Evolutionary conservation across 2,329 filamentous ascomycete species (phyloP), one percentile per base, ranked within the genome.

Genomic region (Ascochyta clinopodiicola): DNA sequence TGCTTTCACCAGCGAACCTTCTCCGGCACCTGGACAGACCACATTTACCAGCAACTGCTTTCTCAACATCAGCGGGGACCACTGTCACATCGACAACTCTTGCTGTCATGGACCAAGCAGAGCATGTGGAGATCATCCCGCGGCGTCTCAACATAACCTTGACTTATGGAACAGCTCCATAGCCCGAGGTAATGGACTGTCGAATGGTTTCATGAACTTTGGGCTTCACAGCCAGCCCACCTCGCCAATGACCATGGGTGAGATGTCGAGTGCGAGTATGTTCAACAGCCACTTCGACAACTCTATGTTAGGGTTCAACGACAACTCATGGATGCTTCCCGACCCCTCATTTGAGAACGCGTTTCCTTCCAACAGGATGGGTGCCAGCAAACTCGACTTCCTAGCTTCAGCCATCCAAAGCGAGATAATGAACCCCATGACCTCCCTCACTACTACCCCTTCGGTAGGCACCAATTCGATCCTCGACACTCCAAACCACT

Each of bases 31-130:
- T 27, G 61, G 63, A 2, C 60, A 60, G n/a, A 27, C 56, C 6
- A 45, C 40, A 15, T 63, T 64, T 21, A 35, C 58, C 19, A 61
- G 63, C 29, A 60, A 63, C 17, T 75, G 70, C 53, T 70, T 66
- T 52, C 60, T 73, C 13, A 66, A 71, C 36, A 66, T 72, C 22
- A 61, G 67, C 9, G 63, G 60, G 1, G 72, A 72, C 22, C 71
- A 75, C 52, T 75, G 72, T 61, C 72, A 75, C 48, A 66, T 72
- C 25, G 67, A 71, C 54, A 70, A 73, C 44, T 68, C 71, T 13
- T 75, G 72, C 44, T 75, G 72, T 44, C 72, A 75, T 62, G 70
- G 69, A 2, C 32, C 58, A 9, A 57, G 60, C 34, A 61, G 67
- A 53, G 64, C 64, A 15, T 73, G 70, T 51, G 70, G 66, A 32